Base-by-base conservation (phyloP, 305 asterid genomes). In the Fraxinus floribunda region DNA sequence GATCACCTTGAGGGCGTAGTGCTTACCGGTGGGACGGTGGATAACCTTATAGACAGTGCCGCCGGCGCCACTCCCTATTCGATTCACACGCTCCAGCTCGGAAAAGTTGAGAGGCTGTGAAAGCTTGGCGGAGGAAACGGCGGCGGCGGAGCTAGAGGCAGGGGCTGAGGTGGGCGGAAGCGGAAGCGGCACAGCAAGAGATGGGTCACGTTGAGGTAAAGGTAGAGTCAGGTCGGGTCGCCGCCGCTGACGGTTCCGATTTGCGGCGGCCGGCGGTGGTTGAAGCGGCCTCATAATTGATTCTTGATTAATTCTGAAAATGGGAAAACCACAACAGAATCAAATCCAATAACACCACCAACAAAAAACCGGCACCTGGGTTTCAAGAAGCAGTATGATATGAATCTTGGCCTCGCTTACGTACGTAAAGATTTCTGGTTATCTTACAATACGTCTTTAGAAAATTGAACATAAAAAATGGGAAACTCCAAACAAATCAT, bases 31-130 rank as follows among this genome's bases (percentile, higher is more conserved):
- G 35, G 86, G 83, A 0, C 82, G 86, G 78, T 88, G 87, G 36
- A 22, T 70, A 30, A 87, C 87, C 60, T 87, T 87, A 79, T 87
- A 87, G 10, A 83, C 90, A n/a, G 88, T 83, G 29, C 88, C 88
- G 5, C 90, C 90, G 10, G 76, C 78, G 30, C 85, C 87, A 80
- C 86, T 80, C 1, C 90, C 90, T 29, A 86, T 76, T 13, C 82
- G 83, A 75, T 77, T 84, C 72, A 85, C 11, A 15, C 85, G 84
- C 39, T 83, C 86, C 24, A 87, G 87, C 30, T 87, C 88, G 46
- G 85, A 77, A 62, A 76, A 75, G 72, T 79, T 78, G 60, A 83
- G 70, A 16, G 83, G 76, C 22, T 30, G 22, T 5, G 80, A 66
- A 5, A 71, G 44, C 32, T 70, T 24, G 38, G 38, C 7, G 38